Conservation (phyloP, 371 early-diverging fungal species). For the Lichtheimia ramosa region DNA sequence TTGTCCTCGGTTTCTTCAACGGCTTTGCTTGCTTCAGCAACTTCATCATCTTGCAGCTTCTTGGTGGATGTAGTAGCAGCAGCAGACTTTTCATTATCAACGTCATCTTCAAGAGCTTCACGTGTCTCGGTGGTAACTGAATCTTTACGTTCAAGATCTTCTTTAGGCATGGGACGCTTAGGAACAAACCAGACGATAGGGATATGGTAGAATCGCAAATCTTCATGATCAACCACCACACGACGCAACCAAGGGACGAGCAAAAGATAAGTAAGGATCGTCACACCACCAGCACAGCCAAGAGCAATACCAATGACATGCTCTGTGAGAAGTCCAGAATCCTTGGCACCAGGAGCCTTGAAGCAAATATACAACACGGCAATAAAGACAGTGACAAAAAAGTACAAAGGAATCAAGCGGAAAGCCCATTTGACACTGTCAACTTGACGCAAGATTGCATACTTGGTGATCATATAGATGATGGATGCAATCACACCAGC, state of each 20-base stretch:
- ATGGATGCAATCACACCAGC: slow-evolving; percentile 69
- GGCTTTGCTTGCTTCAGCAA: neutral
- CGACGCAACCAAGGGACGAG: slow-evolving; percentile 67
- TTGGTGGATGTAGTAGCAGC: slow-evolving; percentile 5
- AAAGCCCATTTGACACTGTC: slow-evolving; percentile 78
- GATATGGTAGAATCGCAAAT: slow-evolving; percentile 71
- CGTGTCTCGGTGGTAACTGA: neutral
- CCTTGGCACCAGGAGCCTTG: slow-evolving; percentile 62
- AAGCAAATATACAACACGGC: slow-evolving; percentile 74
- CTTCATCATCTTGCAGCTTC: slow-evolving; percentile 3
- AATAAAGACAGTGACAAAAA: slow-evolving; percentile 71
- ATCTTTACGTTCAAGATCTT: slow-evolving; percentile 13
- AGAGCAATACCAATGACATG: slow-evolving; percentile 60
- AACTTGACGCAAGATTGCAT: slow-evolving; percentile 56
- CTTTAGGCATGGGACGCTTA: slow-evolving; percentile 37
- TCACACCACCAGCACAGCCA: slow-evolving; percentile 56
- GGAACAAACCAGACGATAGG: slow-evolving; percentile 52
- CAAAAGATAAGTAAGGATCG: slow-evolving; percentile 59
- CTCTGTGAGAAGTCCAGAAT: slow-evolving; percentile 37
- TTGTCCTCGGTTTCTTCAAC: neutral
- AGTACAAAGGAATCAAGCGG: slow-evolving; percentile 78
- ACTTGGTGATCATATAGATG: slow-evolving; percentile 69
- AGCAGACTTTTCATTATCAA: slow-evolving; percentile 1
- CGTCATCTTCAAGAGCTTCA: slow-evolving; percentile 4
- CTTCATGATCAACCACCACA: slow-evolving; percentile 62